Percentiles rank a stretch among this genome's conserved stretches.
phyloP scores from a whole-genome alignment of 177 flowering plant species.

The Telopea speciosissima region DNA sequence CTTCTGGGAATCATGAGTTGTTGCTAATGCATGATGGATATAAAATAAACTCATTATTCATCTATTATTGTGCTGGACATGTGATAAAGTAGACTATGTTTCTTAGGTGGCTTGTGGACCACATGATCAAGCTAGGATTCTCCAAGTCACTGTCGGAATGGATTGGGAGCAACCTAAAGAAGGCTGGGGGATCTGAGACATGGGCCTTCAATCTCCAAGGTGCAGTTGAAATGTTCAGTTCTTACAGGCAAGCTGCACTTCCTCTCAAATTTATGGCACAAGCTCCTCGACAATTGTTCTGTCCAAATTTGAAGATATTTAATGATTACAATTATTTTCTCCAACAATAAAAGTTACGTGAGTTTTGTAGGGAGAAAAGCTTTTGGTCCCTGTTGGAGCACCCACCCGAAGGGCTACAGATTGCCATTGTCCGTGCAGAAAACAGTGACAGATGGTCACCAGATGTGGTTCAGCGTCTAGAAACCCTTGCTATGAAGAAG shows the following conservation, averaged over 20 bases:
- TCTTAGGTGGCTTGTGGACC: constrained; percentile 87
- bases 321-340: too few relatives aligned
- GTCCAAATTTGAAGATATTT: background rate
- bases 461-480: constrained; percentile 44
- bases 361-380: constrained; percentile 48
- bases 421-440: constrained; percentile 70
- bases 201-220: constrained; percentile 87
- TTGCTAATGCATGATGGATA: too few relatives aligned
- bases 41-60: background rate
- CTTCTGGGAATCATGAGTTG: too few relatives aligned
- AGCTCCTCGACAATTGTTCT: too few relatives aligned
- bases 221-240: constrained; percentile 80
- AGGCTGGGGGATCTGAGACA: constrained; percentile 60
- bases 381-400: constrained; percentile 84
- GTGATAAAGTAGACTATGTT: constrained; percentile 1
- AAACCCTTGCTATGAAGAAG: constrained; percentile 32
- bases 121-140: constrained; percentile 78
- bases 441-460: constrained; percentile 88
- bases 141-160: constrained; percentile 75
- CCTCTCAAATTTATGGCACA: background rate
- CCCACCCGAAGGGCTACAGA: constrained; percentile 66
- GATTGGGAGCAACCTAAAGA: constrained; percentile 87
- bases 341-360: background rate
- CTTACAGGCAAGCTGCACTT: constrained; percentile 49
- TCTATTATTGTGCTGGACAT: background rate